phyloP scores from a whole-genome alignment of 768 basidiomycete species.

The Piloderma croceum region DNA sequence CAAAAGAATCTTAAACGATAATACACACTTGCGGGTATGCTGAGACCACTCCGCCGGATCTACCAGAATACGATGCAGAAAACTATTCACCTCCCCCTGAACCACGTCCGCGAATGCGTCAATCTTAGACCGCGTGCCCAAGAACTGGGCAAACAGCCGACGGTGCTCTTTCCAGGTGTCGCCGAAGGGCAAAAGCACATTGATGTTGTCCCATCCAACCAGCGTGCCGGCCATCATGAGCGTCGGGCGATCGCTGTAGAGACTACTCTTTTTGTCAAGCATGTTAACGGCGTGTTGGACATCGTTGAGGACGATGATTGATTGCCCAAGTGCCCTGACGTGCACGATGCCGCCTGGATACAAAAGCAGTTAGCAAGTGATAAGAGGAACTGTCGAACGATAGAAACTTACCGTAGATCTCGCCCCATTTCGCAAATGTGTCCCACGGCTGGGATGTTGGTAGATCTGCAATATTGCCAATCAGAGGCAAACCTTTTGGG shows the following conservation, averaged over 20 bases:
- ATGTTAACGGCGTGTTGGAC: slow-evolving; percentile 29
- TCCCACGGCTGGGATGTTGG: slow-evolving; percentile 45
- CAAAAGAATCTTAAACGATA: background rate
- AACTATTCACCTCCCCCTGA: slow-evolving; percentile 9
- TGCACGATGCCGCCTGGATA: slow-evolving; percentile 53
- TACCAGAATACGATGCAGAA: slow-evolving; percentile 7
- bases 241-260: slow-evolving; percentile 27
- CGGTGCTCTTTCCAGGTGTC: slow-evolving; percentile 17
- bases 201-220: slow-evolving; percentile 16
- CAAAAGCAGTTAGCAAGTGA: slow-evolving; percentile 3
- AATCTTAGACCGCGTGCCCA: slow-evolving; percentile 18
- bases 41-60: slow-evolving; percentile 12
- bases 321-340: slow-evolving; percentile 40
- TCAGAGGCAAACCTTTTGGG: slow-evolving; percentile 45
- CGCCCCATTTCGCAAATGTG: slow-evolving; percentile 47
- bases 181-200: slow-evolving; percentile 12
- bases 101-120: slow-evolving; percentile 10
- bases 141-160: slow-evolving; percentile 13
- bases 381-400: background rate
- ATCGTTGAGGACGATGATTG: slow-evolving; percentile 28
- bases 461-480: slow-evolving; percentile 53
- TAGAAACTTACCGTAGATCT: slow-evolving; percentile 40
- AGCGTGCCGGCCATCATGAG: slow-evolving; percentile 28
- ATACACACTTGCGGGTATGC: slow-evolving; percentile 11
- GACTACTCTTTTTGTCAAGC: slow-evolving; percentile 25